Evolutionary conservation across 164 flowering plant species (phyloP).

Genomic region (Warburgia ugandensis): DNA sequence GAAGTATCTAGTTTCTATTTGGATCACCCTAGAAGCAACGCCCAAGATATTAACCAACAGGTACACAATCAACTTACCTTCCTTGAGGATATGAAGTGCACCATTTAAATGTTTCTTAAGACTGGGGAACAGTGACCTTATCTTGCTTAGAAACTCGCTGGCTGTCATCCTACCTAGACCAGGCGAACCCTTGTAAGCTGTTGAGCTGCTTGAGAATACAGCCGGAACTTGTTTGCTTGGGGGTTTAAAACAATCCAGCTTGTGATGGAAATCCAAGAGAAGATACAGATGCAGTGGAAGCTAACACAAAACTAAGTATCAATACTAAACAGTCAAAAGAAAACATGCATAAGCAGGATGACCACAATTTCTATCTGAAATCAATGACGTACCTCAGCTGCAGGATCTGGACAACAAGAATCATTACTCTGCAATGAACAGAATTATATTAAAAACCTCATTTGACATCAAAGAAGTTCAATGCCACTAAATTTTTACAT

Average conservation of each 20-base stretch:
- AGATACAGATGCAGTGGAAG: too few species aligned
- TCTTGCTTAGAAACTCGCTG: slow-evolving; percentile 28
- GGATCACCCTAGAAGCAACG: too few species aligned
- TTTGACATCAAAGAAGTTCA: too few species aligned
- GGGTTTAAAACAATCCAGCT: slow-evolving; percentile 43
- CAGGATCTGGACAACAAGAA: slow-evolving; percentile 60
- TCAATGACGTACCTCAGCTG: slow-evolving; percentile 48
- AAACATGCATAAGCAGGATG: too few species aligned
- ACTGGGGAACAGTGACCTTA: slow-evolving; percentile 41
- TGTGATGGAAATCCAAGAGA: too few species aligned
- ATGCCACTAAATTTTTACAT: too few species aligned
- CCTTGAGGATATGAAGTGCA: slow-evolving; percentile 37
- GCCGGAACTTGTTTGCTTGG: slow-evolving; percentile 30
- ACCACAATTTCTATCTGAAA: too few species aligned
- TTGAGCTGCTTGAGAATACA: too few species aligned
- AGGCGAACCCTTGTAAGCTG: slow-evolving; percentile 23
- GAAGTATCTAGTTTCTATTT: too few species aligned
- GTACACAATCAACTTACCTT: too few species aligned
- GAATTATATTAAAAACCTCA: not conserved
- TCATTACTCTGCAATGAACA: slow-evolving; percentile 34
- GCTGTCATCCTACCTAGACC: slow-evolving; percentile 27
- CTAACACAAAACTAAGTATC: slow-evolving; percentile 25
- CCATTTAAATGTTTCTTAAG: slow-evolving; percentile 46
- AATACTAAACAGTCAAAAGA: slow-evolving; percentile 2
- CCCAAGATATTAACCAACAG: too few species aligned